Base-by-base conservation (phyloP, 805 yeast species). In the Schizosaccharomyces lindneri region DNA sequence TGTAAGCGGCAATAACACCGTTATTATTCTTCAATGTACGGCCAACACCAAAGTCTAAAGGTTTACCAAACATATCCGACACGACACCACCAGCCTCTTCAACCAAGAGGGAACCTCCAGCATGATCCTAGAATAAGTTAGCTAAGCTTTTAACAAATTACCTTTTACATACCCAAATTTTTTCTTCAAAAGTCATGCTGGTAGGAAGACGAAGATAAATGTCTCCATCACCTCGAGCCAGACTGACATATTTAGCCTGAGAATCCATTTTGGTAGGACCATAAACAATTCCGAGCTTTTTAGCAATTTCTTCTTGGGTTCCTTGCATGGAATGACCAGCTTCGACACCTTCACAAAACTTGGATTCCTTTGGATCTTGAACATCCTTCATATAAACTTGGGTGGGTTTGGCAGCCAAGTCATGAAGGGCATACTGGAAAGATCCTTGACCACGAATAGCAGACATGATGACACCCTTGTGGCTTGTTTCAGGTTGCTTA, bases 311-410 rank as follows among this genome's bases (percentile, higher is more conserved):
- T 1, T 81, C 77, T 70, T 94, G 97, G 24, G 86, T 81, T 27
- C 82, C 87, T 69, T 89, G 97, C 1, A 96, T 83, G 1, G 96
- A 87, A 70, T 93, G 99, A 1, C 89, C 89, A 68, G 85, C 84
- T 72, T 93, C 99, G 5, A 93, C 97, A 65, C 95, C 94, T 73
- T 93, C 98, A 65, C 87, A 81, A 64, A 88, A 85, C 68, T 80
- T 78, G 55, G 85, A 79, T 4, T 77, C 78, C 0, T 72, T 66
- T 13, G 73, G 67, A 39, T 70, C 66, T 6, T 76, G 64, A 55
- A 77, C 71, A 63, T 77, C 75, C 59, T 78, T 77, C 81, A 86
- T 82, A 19, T 68, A 60, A 63, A 86, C 81, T 55, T 67, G 70
- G 62, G 65, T 65, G 62, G 72, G 76, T 31, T 62, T 64, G 27